A percentile compares a stretch with the other conserved stretches of the same genome.
These are phyloP conservation scores for Corylus heterophylla DNA, from an alignment of 306 rosid genomes.

Conservation along the genomic window DNA sequence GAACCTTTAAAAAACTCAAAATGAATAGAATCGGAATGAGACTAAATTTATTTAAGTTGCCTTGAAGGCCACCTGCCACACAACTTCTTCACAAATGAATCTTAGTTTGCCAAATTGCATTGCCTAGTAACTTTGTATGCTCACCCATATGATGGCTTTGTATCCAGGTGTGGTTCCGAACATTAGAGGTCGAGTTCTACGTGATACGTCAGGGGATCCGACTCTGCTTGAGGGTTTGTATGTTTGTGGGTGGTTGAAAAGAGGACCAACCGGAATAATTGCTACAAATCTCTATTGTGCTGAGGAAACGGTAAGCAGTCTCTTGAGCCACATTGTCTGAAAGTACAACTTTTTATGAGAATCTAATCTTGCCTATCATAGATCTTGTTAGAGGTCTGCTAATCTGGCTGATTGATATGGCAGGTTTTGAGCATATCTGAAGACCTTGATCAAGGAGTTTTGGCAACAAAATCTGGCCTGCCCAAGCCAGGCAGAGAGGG, in stretches of 20 bases:
- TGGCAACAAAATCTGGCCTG: constrained; percentile 32
- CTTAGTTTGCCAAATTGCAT: neutral
- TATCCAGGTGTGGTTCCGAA: constrained; percentile 85
- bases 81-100: neutral
- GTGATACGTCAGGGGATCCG: constrained; percentile 44
- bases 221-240: constrained; percentile 66
- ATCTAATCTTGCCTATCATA: neutral
- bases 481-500: constrained; percentile 73
- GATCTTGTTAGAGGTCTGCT: neutral
- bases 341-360: neutral
- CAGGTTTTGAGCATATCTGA: constrained; percentile 82
- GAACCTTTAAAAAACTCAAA: neutral
- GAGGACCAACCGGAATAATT: constrained; percentile 98
- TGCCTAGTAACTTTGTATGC: neutral
- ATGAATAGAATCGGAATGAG: neutral
- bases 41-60: neutral
- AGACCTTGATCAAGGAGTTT: constrained; percentile 57
- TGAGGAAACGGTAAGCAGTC: constrained; percentile 76
- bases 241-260: constrained; percentile 95
- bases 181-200: constrained; percentile 68
- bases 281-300: constrained; percentile 89
- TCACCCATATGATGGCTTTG: constrained; percentile 16
- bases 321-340: neutral
- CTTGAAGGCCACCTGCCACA: neutral
- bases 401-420: constrained; percentile 28